Conservation (phyloP, 768 basidiomycete species). For the Mycena filopes region DNA sequence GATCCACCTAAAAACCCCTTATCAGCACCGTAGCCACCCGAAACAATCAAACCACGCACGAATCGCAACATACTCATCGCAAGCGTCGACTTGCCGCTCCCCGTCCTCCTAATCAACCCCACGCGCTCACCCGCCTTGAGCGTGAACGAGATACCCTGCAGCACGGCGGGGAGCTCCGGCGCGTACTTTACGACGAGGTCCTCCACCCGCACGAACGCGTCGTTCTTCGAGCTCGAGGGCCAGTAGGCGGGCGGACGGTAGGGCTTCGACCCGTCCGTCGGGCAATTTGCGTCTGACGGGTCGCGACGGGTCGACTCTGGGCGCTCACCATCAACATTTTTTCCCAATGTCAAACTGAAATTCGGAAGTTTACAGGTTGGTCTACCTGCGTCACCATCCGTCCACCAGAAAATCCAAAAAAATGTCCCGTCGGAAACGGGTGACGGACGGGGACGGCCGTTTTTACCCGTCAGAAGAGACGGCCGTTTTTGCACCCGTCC, state of each 20-base stretch:
- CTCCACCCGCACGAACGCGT: constrained; percentile 72
- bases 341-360: no score
- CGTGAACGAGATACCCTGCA: constrained; percentile 80
- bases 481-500: no score
- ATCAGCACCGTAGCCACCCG: background rate
- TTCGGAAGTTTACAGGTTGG: no score
- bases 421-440: no score
- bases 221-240: constrained; percentile 79
- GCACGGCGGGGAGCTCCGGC: constrained; percentile 84
- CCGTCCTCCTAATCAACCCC: constrained; percentile 77
- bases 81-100: constrained; percentile 48
- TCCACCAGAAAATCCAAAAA: no score
- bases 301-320: no score
- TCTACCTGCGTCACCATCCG: no score
- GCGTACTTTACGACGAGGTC: constrained; percentile 88
- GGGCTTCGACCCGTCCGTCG: no score
- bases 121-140: constrained; percentile 80
- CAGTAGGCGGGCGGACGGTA: constrained; percentile 89
- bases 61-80: constrained; percentile 48
- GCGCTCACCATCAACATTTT: no score
- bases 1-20: constrained; percentile 42
- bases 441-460: no score
- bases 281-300: no score
- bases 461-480: no score
- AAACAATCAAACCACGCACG: background rate